Evolutionary conservation across 2,329 filamentous ascomycete species (phyloP).

Genomic region (Hawksworthiomyces lignivorus): DNA sequence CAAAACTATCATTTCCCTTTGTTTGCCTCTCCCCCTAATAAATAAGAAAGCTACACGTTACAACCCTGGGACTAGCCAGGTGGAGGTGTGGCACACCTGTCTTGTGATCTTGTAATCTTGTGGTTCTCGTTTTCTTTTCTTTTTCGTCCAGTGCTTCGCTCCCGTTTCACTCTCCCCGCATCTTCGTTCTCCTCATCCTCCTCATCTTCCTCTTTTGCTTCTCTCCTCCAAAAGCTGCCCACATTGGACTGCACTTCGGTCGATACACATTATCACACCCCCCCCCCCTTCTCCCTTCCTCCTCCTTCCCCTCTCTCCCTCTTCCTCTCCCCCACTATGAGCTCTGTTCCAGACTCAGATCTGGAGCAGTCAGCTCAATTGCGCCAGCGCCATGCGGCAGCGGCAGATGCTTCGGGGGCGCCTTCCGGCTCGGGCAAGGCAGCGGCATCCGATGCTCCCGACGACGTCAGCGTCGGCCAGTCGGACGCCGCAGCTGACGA

Average conservation of each 20-base stretch:
- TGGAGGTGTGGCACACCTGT: too few relatives aligned
- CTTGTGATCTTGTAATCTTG: too few relatives aligned
- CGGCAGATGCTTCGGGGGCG: background rate
- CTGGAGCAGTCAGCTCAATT: slow-evolving; percentile 9
- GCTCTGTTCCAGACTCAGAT: slow-evolving; percentile 8
- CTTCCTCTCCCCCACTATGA: slow-evolving; percentile 6
- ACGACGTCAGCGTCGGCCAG: background rate
- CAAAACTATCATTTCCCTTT: too few relatives aligned
- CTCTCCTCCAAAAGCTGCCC: background rate
- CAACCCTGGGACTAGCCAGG: too few relatives aligned
- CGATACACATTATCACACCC: background rate
- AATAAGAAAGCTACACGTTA: too few relatives aligned
- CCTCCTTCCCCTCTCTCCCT: background rate
- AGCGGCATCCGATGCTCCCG: background rate
- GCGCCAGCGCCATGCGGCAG: slow-evolving; percentile 11
- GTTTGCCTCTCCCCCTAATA: too few relatives aligned
- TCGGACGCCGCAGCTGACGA: background rate
- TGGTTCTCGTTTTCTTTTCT: too few relatives aligned
- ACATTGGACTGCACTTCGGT: too few relatives aligned
- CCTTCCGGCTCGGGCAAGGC: background rate
- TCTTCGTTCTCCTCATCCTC: too few relatives aligned
- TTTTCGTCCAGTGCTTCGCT: too few relatives aligned
- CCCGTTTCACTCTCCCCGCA: too few relatives aligned
- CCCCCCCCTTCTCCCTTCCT: background rate
- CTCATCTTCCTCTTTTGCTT: background rate